Base-by-base conservation (phyloP, 768 basidiomycete genomes). In the Calvatia gigantea region DNA sequence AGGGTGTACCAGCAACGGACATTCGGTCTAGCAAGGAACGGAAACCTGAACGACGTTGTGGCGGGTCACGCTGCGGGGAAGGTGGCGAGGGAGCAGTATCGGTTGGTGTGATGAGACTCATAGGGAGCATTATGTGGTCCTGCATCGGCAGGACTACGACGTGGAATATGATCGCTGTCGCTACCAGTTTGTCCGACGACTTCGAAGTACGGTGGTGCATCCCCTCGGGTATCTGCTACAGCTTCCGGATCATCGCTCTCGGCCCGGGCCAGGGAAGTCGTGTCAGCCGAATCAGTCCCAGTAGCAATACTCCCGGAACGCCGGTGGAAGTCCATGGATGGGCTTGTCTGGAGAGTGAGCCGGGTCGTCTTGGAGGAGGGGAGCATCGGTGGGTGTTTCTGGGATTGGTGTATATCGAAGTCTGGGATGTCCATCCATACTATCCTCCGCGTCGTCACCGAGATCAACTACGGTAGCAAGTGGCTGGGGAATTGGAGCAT, bases 181-280 rank as follows among this genome's bases (percentile, higher is more conserved):
- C 27, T 41, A 43, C 35, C 21, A 46, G 4, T 51, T 25, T 57
- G 54, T 50, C 54, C 67, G 33, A 79, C 71, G 9, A 78, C 79
- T 68, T 89, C 86, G 48, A 78, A 81, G 66, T 91, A 91, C 0
- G 87, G 68, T 3, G 89, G 88, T 4, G 85, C 84, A 37, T 83
- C 81, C 21, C 86, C 89, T 58, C 83, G 71, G 7, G 78, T 74
- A 62, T 77, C 79, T 3, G 65, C 49, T 1, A 48, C 59, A 35
- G 56, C 58, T 6, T 61, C 60, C 1, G 63, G 57, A 9, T 54
- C 54, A 55, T 61, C 63, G 38, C 66, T 69, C 25, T 62, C 60
- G 15, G 60, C 60, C 19, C 61, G 67, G 56, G 64, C 60, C 31
- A 70, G 60, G 4, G 70, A 69, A 38, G 64, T 65, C 1, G 64